Evolutionary conservation across 441 rosid species (phyloP).

Genomic region (Populus hybrid): DNA sequence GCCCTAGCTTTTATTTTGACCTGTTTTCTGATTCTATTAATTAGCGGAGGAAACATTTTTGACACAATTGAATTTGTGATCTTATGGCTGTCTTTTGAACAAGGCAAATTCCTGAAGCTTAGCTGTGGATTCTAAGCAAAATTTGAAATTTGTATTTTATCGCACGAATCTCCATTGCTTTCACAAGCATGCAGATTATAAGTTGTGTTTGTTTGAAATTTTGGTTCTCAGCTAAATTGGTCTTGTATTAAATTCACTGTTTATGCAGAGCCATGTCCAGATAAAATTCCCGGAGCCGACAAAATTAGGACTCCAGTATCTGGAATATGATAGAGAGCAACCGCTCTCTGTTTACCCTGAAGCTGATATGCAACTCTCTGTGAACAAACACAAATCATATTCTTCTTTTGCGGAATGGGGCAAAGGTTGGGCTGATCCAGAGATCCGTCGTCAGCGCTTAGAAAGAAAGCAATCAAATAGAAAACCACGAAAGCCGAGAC

Average conservation of each 20-base stretch:
- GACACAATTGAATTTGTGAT: background rate
- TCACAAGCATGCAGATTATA: background rate
- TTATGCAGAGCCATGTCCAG: conserved; percentile 68
- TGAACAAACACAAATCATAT: conserved; percentile 29
- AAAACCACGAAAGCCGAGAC: conserved; percentile 20
- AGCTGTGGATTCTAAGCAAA: background rate
- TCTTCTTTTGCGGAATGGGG: conserved; percentile 73
- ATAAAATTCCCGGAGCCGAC: conserved; percentile 60
- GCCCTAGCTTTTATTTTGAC: background rate
- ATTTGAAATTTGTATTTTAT: background rate
- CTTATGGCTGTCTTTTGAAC: background rate
- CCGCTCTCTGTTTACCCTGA: conserved; percentile 59
- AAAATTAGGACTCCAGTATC: conserved; percentile 48
- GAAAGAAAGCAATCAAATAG: conserved; percentile 25
- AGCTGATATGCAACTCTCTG: conserved; percentile 74
- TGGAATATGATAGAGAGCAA: conserved; percentile 34
- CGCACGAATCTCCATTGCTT: background rate
- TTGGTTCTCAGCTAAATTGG: background rate
- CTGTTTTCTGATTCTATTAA: background rate
- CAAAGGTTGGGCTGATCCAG: conserved; percentile 93
- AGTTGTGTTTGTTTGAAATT: background rate
- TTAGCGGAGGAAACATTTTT: background rate
- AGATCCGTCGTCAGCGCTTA: conserved; percentile 62
- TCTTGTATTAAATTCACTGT: background rate
- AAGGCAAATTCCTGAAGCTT: background rate